Percentiles rank a stretch among this genome's conserved stretches.
These are phyloP conservation scores for Suillus luteus DNA, from an alignment of 768 basidiomycete genomes.

Conservation along the genomic window DNA sequence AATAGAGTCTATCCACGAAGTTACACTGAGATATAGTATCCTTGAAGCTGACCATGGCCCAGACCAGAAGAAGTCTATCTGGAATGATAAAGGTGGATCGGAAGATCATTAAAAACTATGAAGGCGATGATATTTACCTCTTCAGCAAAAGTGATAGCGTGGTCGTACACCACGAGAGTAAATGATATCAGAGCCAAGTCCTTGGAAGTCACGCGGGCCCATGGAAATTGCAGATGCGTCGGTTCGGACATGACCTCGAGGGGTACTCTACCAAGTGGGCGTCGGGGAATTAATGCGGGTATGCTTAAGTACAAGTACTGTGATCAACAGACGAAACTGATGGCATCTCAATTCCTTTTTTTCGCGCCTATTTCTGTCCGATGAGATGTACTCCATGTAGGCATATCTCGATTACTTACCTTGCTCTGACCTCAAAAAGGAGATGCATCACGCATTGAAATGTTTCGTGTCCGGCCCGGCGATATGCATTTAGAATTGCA, in stretches of 20 bases:
- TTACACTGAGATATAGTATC: conserved; percentile 3
- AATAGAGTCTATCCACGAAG: neutral
- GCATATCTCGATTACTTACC: neutral
- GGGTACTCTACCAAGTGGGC: neutral
- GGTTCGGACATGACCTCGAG: neutral
- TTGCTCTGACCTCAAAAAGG: neutral
- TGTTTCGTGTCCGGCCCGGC: too few species aligned
- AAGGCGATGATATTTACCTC: conserved; percentile 31
- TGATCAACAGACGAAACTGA: neutral
- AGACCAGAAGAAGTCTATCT: neutral
- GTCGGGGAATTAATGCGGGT: neutral
- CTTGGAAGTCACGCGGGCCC: neutral
- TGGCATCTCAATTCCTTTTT: neutral
- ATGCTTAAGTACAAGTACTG: neutral
- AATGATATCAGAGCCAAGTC: conserved; percentile 6
- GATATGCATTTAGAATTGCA: too few species aligned
- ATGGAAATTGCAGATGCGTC: neutral
- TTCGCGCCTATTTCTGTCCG: too few species aligned
- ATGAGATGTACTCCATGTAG: too few species aligned
- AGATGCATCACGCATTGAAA: too few species aligned
- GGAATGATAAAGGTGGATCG: neutral
- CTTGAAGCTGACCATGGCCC: conserved; percentile 4
- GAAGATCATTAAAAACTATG: neutral
- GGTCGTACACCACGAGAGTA: conserved; percentile 12
- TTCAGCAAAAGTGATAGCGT: conserved; percentile 39